Evolutionary conservation across 345 rosid species (phyloP), one percentile per base, ranked within the genome.

Genomic region (Salix exigua): DNA sequence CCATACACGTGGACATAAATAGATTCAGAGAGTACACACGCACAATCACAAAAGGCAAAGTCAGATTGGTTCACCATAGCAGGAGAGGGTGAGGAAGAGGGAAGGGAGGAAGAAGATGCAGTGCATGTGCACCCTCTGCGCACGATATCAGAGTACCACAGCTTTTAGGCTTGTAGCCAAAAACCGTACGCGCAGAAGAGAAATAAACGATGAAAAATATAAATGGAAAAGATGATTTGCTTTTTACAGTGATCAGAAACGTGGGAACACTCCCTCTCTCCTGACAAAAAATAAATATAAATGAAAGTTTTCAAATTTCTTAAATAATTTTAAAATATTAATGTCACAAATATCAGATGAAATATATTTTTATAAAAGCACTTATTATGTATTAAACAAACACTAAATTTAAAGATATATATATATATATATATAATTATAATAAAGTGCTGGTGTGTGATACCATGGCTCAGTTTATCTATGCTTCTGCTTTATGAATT

Each of bases 1-100:
- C 79, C 75, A 62, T 73, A 75, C 82, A 81, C 80, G 84, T 78
- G 86, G 51, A 62, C 25, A 51, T 4, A 19, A 48, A 61, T 40
- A 19, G 18, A 17, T 53, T 10, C 23, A 40, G 42, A 74, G 61
- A 21, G 74, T 64, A 75, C 66, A 73, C 70, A 67, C 62, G 84
- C 84, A 81, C 82, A 78, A 75, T 75, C 78, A 78, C 51, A 25
- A 62, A 65, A 53, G 50, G 67, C 55, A 53, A 30, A 25, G 79
- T 51, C 76, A 76, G 50, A 72, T 72, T 2, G 60, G 7, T 21
- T 19, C 14, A 44, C 4, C 14, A 13, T 4, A 46, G 50, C 50
- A 14, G 16, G 14, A 46, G 4, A 13, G 50, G 50, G 50, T 3
- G 50, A 16, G 4, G 16, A 46, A 46, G 4, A 13, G 18, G 50